Percentiles rank a stretch among this genome's conserved stretches.
Evolutionary conservation across 257 asterid genomes (phyloP).

Genomic region (Solanum sitiens): DNA sequence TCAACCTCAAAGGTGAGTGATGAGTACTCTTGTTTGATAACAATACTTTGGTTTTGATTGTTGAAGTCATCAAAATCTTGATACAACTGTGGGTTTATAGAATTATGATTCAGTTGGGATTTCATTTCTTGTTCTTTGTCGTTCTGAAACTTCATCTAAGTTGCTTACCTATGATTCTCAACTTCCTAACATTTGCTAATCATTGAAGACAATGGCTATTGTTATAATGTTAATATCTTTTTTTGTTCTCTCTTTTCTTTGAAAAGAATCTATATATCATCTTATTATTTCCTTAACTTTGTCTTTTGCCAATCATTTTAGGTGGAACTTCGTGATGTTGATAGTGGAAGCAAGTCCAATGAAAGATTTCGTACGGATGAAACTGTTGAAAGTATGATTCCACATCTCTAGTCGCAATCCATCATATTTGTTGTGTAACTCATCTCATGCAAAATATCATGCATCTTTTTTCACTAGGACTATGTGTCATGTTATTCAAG

Average conservation of each 20-base stretch:
- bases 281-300: constrained; percentile 1
- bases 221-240: not conserved
- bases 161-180: not conserved
- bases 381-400: constrained; percentile 68
- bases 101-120: not conserved
- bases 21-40: not conserved
- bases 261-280: not conserved
- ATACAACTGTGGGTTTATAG: not conserved
- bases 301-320: constrained; percentile 18
- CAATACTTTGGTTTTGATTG: not conserved
- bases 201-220: not conserved
- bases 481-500: not conserved
- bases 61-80: not conserved
- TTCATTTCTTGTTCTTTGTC: not conserved
- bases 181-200: not conserved
- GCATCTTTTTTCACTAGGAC: not conserved
- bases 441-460: not conserved
- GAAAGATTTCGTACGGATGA: constrained; percentile 94
- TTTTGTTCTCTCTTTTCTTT: not conserved
- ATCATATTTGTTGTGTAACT: not conserved
- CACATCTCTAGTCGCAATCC: not conserved
- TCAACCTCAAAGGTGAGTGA: not conserved
- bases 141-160: not conserved
- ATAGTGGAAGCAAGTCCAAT: constrained; percentile 76
- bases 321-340: constrained; percentile 98